Evolutionary conservation across 208 protist genomes (phyloP).

Genomic region (Crithidia thermophila): DNA sequence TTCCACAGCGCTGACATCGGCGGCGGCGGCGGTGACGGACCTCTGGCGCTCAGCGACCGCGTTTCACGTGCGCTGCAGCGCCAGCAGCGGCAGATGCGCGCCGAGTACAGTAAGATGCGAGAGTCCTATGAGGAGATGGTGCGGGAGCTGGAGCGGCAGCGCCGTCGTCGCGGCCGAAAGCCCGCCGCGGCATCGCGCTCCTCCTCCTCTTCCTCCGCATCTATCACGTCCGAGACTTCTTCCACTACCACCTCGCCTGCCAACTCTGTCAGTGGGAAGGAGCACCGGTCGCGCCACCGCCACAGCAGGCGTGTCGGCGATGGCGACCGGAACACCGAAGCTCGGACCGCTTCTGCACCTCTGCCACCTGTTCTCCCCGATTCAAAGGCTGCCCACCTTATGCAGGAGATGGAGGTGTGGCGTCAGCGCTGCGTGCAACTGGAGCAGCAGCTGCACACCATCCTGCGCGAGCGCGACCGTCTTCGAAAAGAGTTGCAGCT

Average conservation of each 20-base stretch:
- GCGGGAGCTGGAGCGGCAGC: slow-evolving; percentile 37
- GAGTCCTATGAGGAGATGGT: slow-evolving; percentile 63
- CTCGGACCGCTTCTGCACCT: neutral
- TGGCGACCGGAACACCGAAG: too few relatives aligned
- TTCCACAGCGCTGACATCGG: too few relatives aligned
- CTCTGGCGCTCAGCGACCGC: slow-evolving; percentile 26
- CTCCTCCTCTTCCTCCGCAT: slow-evolving; percentile 18
- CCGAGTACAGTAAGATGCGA: slow-evolving; percentile 49
- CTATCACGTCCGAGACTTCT: slow-evolving; percentile 3
- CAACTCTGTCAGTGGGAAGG: neutral
- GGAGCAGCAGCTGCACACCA: slow-evolving; percentile 65
- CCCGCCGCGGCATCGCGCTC: slow-evolving; percentile 13
- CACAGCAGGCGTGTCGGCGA: neutral
- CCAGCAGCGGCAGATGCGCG: slow-evolving; percentile 34
- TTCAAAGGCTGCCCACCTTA: slow-evolving; percentile 24
- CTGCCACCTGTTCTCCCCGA: slow-evolving; percentile 21
- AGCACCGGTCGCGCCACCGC: neutral
- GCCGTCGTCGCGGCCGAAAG: slow-evolving; percentile 5
- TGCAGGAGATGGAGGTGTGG: slow-evolving; percentile 81
- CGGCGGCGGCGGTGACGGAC: too few relatives aligned
- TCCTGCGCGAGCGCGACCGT: slow-evolving; percentile 74
- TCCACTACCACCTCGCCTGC: neutral
- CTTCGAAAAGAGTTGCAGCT: slow-evolving; percentile 51
- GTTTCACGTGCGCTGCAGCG: slow-evolving; percentile 29
- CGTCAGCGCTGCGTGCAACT: slow-evolving; percentile 73